Conservation (phyloP, 2,329 filamentous ascomycete species). For the Colletotrichum lindemuthianum region DNA sequence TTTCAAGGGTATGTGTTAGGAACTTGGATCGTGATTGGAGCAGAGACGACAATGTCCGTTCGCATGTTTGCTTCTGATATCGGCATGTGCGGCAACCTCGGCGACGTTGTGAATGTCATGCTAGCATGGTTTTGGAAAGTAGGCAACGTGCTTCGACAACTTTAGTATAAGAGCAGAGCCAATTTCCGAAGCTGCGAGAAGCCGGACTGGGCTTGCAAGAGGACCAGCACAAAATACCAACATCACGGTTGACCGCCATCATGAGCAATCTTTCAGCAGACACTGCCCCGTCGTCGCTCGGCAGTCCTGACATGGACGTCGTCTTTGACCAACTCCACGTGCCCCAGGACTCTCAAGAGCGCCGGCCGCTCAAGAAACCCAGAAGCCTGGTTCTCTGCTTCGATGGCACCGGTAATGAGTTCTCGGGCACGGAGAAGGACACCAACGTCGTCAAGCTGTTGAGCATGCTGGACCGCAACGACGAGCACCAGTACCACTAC, state of each 20-base stretch:
- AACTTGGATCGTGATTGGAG: neutral
- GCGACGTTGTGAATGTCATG: rapidly evolving
- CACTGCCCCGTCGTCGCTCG: neutral
- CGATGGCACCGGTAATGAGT: conserved; percentile 59
- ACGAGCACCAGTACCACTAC: conserved; percentile 57
- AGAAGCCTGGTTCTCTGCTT: conserved; percentile 59
- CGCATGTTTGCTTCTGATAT: neutral
- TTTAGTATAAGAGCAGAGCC: too few species aligned
- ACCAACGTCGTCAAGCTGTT: conserved; percentile 66
- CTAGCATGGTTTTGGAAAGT: neutral
- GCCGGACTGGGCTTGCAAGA: too few species aligned
- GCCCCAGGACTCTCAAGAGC: neutral
- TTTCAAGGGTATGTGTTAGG: neutral
- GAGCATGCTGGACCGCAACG: conserved; percentile 55
- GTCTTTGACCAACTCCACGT: too few species aligned
- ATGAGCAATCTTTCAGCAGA: neutral
- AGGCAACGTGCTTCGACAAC: too few species aligned
- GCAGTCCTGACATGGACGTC: too few species aligned
- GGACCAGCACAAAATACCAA: too few species aligned
- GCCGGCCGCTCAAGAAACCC: neutral
- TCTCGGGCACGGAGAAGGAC: conserved; percentile 56
- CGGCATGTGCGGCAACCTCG: neutral
- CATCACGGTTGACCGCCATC: too few species aligned
- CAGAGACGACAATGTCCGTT: neutral
- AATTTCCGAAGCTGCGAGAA: too few species aligned